Evolutionary conservation across 1,139 yeast genomes (phyloP).

Genomic region (Protomyces inouyei): DNA sequence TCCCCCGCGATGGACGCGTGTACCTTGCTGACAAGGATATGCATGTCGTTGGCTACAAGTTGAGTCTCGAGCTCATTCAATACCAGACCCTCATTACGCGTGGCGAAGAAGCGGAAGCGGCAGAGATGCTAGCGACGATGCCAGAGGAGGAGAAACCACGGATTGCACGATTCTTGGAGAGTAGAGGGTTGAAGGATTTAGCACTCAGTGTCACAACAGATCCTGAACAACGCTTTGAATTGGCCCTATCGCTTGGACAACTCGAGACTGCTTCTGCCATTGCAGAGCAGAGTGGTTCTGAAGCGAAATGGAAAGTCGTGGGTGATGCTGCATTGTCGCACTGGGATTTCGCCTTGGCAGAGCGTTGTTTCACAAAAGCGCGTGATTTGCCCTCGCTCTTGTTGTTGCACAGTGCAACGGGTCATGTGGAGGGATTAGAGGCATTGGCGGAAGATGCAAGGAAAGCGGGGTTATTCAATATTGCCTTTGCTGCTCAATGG

Average conservation of each 20-base stretch:
- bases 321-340: conserved; percentile 79
- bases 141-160: conserved; percentile 67
- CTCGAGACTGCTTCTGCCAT: conserved; percentile 68
- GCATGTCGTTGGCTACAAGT: conserved; percentile 72
- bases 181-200: conserved; percentile 78
- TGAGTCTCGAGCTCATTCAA: conserved; percentile 81
- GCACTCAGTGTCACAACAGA: conserved; percentile 81
- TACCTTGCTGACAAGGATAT: conserved; percentile 88
- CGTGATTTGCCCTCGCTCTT: conserved; percentile 77
- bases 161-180: conserved; percentile 87
- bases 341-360: conserved; percentile 80
- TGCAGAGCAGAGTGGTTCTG: conserved; percentile 49
- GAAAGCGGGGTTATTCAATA: conserved; percentile 69
- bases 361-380: conserved; percentile 72
- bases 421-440: conserved; percentile 56
- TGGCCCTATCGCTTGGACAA: conserved; percentile 65
- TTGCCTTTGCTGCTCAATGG: conserved; percentile 94
- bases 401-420: conserved; percentile 76
- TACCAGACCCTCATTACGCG: conserved; percentile 92
- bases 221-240: conserved; percentile 77
- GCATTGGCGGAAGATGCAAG: conserved; percentile 63
- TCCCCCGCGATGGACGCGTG: conserved; percentile 82
- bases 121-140: conserved; percentile 58
- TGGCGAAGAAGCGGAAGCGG: conserved; percentile 80
- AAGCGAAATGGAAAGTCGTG: conserved; percentile 81